Percentiles rank a stretch among this genome's conserved stretches.
phyloP scores from a whole-genome alignment of 2,329 filamentous ascomycete species.

The Cladosporium cucumerinum region DNA sequence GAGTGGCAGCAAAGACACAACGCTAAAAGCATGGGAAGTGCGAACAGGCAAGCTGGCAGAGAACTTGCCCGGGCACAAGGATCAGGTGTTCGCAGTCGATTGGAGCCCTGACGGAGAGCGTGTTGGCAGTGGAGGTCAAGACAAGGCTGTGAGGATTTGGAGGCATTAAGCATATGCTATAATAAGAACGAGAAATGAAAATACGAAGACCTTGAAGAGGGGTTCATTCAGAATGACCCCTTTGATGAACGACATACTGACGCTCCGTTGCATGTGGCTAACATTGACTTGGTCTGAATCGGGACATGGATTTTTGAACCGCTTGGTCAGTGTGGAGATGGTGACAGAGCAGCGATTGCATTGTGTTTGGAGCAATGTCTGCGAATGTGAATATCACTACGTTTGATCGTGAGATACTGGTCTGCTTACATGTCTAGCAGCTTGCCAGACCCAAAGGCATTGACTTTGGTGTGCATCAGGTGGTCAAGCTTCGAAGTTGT shows the following conservation, averaged over 20 bases:
- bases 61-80: slow-evolving; percentile 85
- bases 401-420: neutral
- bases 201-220: neutral
- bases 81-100: slow-evolving; percentile 91
- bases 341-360: neutral
- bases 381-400: neutral
- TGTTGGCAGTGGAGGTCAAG: slow-evolving; percentile 88
- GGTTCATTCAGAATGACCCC: neutral
- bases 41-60: slow-evolving; percentile 74
- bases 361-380: neutral
- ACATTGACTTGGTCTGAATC: neutral
- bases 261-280: neutral
- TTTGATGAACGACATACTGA: neutral
- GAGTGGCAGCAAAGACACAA: slow-evolving; percentile 86
- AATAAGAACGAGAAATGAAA: neutral
- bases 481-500: neutral
- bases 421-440: neutral
- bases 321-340: neutral
- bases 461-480: neutral
- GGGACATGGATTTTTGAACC: neutral
- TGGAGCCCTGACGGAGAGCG: slow-evolving; percentile 89
- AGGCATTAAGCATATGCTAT: slow-evolving; percentile 47
- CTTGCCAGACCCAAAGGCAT: neutral
- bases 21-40: slow-evolving; percentile 92
- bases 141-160: slow-evolving; percentile 71